Evolutionary conservation across 176 grass and related monocot species (phyloP).

Genomic region (Oryza australiensis): DNA sequence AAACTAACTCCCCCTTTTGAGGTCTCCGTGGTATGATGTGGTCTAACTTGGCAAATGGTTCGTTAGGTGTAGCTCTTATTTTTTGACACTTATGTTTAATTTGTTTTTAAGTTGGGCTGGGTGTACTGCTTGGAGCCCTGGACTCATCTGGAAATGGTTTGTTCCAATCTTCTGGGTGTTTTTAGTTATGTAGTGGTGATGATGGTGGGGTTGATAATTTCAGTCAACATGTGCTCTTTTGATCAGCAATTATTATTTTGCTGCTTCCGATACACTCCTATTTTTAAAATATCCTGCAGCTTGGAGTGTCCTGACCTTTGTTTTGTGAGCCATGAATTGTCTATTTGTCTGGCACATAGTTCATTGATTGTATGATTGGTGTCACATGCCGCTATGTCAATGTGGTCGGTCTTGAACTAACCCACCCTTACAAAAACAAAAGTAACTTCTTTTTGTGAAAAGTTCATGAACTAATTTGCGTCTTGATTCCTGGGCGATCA

Average conservation of each 20-base stretch:
- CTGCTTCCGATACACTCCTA: background rate
- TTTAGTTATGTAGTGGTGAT: conserved; percentile 4
- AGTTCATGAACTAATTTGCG: background rate
- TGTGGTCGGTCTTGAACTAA: background rate
- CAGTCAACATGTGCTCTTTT: background rate
- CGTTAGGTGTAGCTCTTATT: background rate
- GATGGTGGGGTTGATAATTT: background rate
- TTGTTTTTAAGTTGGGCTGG: background rate
- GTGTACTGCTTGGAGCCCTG: conserved; percentile 19
- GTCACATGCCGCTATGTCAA: background rate
- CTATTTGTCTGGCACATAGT: background rate
- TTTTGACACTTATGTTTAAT: conserved; percentile 3
- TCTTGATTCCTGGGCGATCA: background rate
- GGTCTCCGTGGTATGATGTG: background rate
- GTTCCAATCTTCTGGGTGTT: background rate
- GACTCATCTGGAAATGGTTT: background rate
- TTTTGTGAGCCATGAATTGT: background rate
- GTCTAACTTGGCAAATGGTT: conserved; percentile 2
- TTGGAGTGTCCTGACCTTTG: background rate
- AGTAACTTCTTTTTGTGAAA: background rate
- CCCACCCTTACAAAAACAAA: background rate
- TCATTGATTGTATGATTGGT: background rate
- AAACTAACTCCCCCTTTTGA: background rate
- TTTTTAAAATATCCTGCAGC: background rate
- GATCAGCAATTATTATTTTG: background rate